These are phyloP conservation scores for Sporothrix globosa DNA, from an alignment of 2,329 filamentous ascomycete genomes.

Conservation along the genomic window DNA sequence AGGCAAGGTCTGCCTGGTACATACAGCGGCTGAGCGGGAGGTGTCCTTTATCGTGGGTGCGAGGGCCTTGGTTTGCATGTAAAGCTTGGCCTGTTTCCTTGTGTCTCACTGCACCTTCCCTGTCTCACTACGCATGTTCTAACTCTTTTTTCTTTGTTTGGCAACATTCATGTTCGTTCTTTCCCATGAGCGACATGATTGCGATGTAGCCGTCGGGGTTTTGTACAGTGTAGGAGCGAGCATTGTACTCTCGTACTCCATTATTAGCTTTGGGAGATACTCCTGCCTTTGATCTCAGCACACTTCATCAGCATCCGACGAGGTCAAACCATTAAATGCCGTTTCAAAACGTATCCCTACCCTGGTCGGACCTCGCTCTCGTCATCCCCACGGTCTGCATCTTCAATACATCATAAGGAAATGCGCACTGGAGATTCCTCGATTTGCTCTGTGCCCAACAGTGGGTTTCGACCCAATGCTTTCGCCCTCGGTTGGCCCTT, in stretches of 20 bases:
- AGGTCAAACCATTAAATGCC: background rate
- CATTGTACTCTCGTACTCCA: too few relatives aligned
- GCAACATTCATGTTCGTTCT: background rate
- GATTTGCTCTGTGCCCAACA: background rate
- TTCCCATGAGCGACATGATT: background rate
- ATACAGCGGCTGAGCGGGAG: background rate
- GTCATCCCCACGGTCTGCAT: background rate
- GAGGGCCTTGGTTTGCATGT: background rate
- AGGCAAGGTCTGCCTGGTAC: slow-evolving; percentile 3
- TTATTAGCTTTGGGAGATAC: background rate
- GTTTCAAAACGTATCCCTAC: background rate
- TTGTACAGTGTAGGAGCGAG: background rate
- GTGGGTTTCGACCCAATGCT: slow-evolving; percentile 22
- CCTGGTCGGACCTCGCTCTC: background rate
- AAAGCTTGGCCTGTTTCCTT: background rate
- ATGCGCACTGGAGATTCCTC: background rate
- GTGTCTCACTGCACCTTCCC: slow-evolving; percentile 25
- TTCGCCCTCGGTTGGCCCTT: background rate
- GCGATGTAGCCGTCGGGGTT: background rate
- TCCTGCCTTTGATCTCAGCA: background rate
- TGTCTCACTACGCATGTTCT: slow-evolving; percentile 10
- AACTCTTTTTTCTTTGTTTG: slow-evolving; percentile 1
- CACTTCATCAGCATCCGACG: background rate
- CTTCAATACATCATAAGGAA: background rate
- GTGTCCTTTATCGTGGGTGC: slow-evolving; percentile 16